Conservation (phyloP, 1,284 basidiomycete genomes). For the Cryptococcus sp. region DNA sequence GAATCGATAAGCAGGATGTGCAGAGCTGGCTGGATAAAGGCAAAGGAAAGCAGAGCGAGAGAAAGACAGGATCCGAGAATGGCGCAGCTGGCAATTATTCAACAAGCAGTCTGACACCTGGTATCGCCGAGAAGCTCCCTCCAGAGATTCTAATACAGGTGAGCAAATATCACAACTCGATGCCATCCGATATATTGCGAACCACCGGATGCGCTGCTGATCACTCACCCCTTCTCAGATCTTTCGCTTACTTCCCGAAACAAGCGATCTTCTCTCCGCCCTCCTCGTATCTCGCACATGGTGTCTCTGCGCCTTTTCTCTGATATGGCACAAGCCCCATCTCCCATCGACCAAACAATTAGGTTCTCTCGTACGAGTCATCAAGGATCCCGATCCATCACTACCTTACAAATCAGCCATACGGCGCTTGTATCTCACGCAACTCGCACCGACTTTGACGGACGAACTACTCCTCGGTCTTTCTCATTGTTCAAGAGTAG, state of each 20-base stretch:
- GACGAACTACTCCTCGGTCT: conserved; percentile 78
- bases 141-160: conserved; percentile 74
- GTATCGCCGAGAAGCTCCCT: conserved; percentile 60
- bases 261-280: conserved; percentile 71
- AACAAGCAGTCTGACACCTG: neutral
- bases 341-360: conserved; percentile 62
- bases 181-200: conserved; percentile 48
- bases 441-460: conserved; percentile 69
- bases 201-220: too few species aligned
- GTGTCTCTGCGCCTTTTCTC: conserved; percentile 93
- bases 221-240: conserved; percentile 60
- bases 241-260: conserved; percentile 75
- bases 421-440: conserved; percentile 85
- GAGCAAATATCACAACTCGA: conserved; percentile 3
- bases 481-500: conserved; percentile 75
- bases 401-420: conserved; percentile 89
- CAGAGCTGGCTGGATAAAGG: conserved; percentile 13
- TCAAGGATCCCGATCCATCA: conserved; percentile 55
- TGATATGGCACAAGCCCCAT: conserved; percentile 90
- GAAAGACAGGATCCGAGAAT: conserved; percentile 2
- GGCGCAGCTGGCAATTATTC: too few species aligned
- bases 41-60: conserved; percentile 18
- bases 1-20: conserved; percentile 14
- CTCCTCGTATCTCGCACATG: conserved; percentile 86
- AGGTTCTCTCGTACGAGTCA: conserved; percentile 30